Conservation (phyloP, 192 early-diverging fungal genomes). For the Lobosporangium transversale region DNA sequence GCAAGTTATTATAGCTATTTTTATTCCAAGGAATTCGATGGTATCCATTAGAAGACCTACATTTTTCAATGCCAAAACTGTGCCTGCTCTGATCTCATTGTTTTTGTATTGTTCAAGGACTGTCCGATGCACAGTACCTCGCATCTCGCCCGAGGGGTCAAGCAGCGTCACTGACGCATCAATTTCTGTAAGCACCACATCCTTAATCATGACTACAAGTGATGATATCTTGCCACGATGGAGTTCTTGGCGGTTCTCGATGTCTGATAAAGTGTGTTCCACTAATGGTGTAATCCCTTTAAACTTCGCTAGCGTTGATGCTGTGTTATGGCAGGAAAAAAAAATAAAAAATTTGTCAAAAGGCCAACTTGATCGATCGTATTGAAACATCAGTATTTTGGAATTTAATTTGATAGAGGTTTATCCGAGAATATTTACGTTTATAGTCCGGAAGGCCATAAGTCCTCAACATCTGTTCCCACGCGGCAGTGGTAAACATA, state of each 20-base stretch:
- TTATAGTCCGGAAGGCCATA: slow-evolving; percentile 27
- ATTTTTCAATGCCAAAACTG: slow-evolving; percentile 32
- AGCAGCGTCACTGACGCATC: slow-evolving; percentile 37
- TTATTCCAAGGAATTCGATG: background rate
- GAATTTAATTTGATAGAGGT: too few relatives aligned
- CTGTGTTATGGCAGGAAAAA: too few relatives aligned
- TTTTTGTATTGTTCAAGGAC: slow-evolving; percentile 47
- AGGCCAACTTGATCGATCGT: too few relatives aligned
- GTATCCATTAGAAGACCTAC: slow-evolving; percentile 6
- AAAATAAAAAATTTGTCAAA: background rate
- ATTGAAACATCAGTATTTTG: too few relatives aligned
- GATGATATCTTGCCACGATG: slow-evolving; percentile 23
- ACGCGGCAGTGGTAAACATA: slow-evolving; percentile 32
- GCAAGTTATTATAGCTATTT: background rate
- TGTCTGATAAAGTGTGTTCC: slow-evolving; percentile 19
- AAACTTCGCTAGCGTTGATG: slow-evolving; percentile 14
- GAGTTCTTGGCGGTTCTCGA: slow-evolving; percentile 17
- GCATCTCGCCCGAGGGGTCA: slow-evolving; percentile 50
- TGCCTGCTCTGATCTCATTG: slow-evolving; percentile 44
- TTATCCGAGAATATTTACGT: slow-evolving; percentile 17
- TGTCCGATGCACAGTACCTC: slow-evolving; percentile 25
- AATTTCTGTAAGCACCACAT: slow-evolving; percentile 30
- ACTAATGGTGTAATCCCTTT: slow-evolving; percentile 17
- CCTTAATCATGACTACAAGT: slow-evolving; percentile 39
- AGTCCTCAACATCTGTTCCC: slow-evolving; percentile 31